Conservation (phyloP, 176 grass and related monocot species). For the Puccinellia tenuiflora region DNA sequence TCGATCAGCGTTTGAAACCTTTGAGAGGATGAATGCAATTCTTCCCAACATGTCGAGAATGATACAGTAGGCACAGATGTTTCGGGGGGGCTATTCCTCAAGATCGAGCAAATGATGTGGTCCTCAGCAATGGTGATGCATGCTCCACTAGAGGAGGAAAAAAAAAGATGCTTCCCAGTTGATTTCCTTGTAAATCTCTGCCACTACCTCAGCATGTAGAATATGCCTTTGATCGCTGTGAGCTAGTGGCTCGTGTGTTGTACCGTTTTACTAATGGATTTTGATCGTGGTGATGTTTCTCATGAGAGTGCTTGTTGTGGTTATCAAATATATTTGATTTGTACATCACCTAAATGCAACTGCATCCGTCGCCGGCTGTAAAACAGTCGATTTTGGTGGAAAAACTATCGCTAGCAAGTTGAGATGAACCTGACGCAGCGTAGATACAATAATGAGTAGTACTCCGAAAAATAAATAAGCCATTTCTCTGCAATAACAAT, state of each 20-base stretch:
- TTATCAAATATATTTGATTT: neutral
- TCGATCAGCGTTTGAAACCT: neutral
- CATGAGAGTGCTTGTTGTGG: neutral
- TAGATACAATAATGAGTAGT: neutral
- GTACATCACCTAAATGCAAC: neutral
- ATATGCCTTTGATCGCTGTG: neutral
- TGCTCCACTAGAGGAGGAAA: neutral
- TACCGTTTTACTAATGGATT: neutral
- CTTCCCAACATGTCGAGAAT: neutral
- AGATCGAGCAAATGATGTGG: neutral
- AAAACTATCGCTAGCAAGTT: neutral
- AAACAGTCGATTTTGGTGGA: neutral
- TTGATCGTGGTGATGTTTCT: neutral
- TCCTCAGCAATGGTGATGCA: neutral
- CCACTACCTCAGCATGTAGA: neutral
- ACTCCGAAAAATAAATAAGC: no score
- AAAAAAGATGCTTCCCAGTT: neutral
- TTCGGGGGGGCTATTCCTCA: neutral
- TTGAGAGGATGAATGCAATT: neutral
- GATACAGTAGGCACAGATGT: neutral
- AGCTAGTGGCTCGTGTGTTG: neutral
- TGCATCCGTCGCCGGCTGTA: neutral
- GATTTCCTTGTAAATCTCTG: neutral
- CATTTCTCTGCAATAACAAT: neutral
- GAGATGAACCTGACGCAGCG: neutral